Conservation (phyloP, 495 filamentous ascomycete species). For the Penicillium simplicissimum region DNA sequence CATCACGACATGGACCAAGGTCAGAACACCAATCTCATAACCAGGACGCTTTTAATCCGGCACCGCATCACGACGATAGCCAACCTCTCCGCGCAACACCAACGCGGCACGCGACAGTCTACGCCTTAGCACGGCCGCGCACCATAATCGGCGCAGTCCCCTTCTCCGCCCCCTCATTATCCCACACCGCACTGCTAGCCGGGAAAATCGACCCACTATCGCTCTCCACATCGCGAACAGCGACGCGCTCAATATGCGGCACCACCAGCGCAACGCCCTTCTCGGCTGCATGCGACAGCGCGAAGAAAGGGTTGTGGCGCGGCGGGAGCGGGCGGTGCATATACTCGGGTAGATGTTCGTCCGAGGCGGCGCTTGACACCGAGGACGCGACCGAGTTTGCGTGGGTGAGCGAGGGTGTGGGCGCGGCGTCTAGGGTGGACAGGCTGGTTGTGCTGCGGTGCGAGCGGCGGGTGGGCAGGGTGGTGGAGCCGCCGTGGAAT, state of each 20-base stretch:
- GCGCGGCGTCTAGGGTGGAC: conserved; percentile 32
- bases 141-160: conserved; percentile 19
- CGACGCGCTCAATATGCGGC: conserved; percentile 32
- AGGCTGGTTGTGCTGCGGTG: conserved; percentile 39
- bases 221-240: conserved; percentile 15
- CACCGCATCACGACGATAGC: no score
- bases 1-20: no score
- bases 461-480: conserved; percentile 31
- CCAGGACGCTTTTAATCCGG: background rate
- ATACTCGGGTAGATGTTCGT: conserved; percentile 30
- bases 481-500: conserved; percentile 40
- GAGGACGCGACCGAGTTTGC: conserved; percentile 51
- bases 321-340: conserved; percentile 41
- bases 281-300: conserved; percentile 29
- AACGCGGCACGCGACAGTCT: background rate
- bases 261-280: conserved; percentile 49
- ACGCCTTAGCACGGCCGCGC: background rate
- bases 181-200: conserved; percentile 37
- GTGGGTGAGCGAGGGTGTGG: conserved; percentile 37
- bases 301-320: conserved; percentile 43
- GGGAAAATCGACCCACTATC: conserved; percentile 38
- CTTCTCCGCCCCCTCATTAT: conserved; percentile 17
- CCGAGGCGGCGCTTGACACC: conserved; percentile 41
- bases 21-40: no score
- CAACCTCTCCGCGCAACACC: background rate